A percentile compares a stretch with the other conserved stretches of the same genome.
Evolutionary conservation across 2,329 filamentous ascomycete species (phyloP).

Genomic region (Gaeumannomyces tritici): DNA sequence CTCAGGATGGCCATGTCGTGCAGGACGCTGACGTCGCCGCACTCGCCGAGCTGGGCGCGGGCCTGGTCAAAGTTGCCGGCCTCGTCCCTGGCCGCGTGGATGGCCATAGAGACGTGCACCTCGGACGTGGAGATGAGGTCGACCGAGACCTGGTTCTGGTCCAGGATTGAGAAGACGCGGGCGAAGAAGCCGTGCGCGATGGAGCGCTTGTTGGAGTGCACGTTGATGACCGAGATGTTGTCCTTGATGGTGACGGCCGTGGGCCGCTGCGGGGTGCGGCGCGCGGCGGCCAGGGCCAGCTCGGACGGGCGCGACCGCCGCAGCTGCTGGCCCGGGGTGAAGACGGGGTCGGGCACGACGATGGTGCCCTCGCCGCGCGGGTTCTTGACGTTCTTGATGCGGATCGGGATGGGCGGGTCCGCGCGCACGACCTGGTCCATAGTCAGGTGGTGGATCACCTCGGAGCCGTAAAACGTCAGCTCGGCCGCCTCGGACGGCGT

Average conservation of each 20-base stretch:
- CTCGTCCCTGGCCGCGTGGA: constrained; percentile 57
- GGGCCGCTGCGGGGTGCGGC: constrained; percentile 60
- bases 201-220: constrained; percentile 94
- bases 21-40: constrained; percentile 84
- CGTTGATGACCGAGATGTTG: constrained; percentile 92
- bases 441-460: constrained; percentile 97
- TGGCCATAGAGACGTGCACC: constrained; percentile 94
- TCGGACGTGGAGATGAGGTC: constrained; percentile 95
- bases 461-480: constrained; percentile 86
- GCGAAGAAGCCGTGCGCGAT: constrained; percentile 95
- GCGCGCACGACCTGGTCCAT: constrained; percentile 94
- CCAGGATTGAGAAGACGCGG: constrained; percentile 83
- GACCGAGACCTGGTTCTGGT: constrained; percentile 78
- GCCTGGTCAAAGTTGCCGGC: constrained; percentile 57
- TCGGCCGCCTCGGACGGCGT: constrained; percentile 93
- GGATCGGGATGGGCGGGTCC: constrained; percentile 68
- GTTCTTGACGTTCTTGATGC: constrained; percentile 90
- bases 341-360: constrained; percentile 64
- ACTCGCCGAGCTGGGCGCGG: constrained; percentile 63
- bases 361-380: constrained; percentile 69
- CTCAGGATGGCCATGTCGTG: constrained; percentile 92
- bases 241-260: constrained; percentile 96
- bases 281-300: constrained; percentile 7
- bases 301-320: constrained; percentile 36
- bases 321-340: constrained; percentile 47